Evolutionary conservation across 164 flowering plant species (phyloP).

Genomic region (Akebia trifoliata): DNA sequence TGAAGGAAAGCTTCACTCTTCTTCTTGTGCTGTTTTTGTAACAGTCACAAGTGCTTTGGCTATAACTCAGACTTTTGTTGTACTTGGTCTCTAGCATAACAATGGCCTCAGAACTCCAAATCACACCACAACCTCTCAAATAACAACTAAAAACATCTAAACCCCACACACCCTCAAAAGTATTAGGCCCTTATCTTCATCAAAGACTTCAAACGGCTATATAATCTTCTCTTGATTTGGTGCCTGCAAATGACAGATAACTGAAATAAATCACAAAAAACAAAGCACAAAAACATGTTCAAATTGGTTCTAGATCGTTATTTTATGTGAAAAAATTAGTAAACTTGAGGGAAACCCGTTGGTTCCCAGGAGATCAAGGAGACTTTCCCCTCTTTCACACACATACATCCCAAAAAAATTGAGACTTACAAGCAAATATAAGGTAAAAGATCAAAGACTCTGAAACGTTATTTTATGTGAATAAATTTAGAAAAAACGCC

Average conservation of each 20-base stretch:
- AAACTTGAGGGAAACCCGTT: conserved; percentile 5
- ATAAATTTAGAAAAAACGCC: conserved; percentile 3
- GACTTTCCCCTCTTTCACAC: not conserved
- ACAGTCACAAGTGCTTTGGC: conserved; percentile 54
- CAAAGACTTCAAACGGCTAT: too few species aligned
- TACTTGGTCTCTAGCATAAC: conserved; percentile 60
- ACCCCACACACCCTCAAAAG: not conserved
- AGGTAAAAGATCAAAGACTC: conserved; percentile 11
- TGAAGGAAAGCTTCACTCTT: conserved; percentile 49
- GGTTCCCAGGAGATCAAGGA: not conserved
- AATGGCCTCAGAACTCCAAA: conserved; percentile 11
- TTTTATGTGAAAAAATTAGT: conserved; percentile 42
- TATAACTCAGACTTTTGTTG: conserved; percentile 22
- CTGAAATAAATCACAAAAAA: conserved; percentile 15
- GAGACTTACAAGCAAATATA: too few species aligned
- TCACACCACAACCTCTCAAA: not conserved
- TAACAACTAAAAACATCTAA: not conserved
- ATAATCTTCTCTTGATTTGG: too few species aligned
- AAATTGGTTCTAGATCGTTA: conserved; percentile 39
- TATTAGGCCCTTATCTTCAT: too few species aligned
- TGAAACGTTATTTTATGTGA: conserved; percentile 51
- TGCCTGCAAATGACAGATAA: conserved; percentile 9
- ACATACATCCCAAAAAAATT: not conserved
- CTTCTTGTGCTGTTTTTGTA: conserved; percentile 47
- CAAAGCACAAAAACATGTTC: conserved; percentile 10